Conservation (phyloP, 2,329 filamentous ascomycete genomes). For the Dactylonectria macrodidyma region DNA sequence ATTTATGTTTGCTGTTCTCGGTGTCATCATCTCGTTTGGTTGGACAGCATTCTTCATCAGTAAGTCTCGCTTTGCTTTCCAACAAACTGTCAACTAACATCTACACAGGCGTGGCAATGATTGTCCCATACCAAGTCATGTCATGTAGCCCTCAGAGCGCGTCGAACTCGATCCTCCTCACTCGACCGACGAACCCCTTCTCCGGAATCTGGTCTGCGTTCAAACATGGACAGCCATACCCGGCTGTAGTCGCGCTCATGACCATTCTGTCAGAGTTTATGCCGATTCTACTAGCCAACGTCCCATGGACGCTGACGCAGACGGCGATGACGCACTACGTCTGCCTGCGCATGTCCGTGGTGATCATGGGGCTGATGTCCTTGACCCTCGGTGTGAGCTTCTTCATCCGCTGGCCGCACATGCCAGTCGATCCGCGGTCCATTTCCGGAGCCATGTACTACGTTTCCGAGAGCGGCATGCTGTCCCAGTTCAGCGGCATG, state of each 20-base stretch:
- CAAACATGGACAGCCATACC: slow-evolving; percentile 53
- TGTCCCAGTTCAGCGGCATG: slow-evolving; percentile 44
- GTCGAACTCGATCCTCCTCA: slow-evolving; percentile 57
- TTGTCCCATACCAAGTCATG: slow-evolving; percentile 62
- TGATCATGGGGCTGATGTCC: slow-evolving; percentile 60
- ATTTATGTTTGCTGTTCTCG: slow-evolving; percentile 60
- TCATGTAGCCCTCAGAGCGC: slow-evolving; percentile 51
- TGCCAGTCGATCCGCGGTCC: slow-evolving; percentile 63
- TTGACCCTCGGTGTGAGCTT: slow-evolving; percentile 57
- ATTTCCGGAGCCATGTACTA: slow-evolving; percentile 64
- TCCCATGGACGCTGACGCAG: slow-evolving; percentile 62
- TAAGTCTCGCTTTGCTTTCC: slow-evolving; percentile 6
- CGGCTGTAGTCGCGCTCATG: slow-evolving; percentile 58
- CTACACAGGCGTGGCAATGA: slow-evolving; percentile 59
- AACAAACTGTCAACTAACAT: neutral
- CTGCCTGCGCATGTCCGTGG: slow-evolving; percentile 57
- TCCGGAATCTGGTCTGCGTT: slow-evolving; percentile 55
- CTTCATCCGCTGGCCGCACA: slow-evolving; percentile 58
- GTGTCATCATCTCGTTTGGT: slow-evolving; percentile 59
- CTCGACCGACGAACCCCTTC: slow-evolving; percentile 61
- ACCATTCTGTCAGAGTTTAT: slow-evolving; percentile 65
- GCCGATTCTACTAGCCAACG: slow-evolving; percentile 64
- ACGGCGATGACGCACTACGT: slow-evolving; percentile 56
- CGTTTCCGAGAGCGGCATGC: slow-evolving; percentile 49
- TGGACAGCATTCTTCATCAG: slow-evolving; percentile 59